phyloP scores from a whole-genome alignment of 768 basidiomycete genomes.

The Boletus subcaerulescens region DNA sequence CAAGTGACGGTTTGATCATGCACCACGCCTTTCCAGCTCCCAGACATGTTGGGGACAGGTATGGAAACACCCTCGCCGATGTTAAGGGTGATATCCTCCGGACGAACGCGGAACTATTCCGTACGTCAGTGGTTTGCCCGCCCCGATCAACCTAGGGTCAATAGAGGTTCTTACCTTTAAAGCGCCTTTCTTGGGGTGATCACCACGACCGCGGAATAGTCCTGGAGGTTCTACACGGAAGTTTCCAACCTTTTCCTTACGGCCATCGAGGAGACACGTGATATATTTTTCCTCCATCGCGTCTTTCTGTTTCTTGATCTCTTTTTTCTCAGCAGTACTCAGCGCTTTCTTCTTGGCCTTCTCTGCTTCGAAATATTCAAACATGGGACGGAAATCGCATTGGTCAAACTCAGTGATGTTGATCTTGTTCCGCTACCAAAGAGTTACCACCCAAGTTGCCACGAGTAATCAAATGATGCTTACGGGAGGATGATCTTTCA shows the following conservation, averaged over 20 bases:
- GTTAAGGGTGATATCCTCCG: slow-evolving; percentile 96
- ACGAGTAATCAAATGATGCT: slow-evolving; percentile 30
- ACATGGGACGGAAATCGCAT: slow-evolving; percentile 96
- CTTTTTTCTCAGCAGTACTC: slow-evolving; percentile 86
- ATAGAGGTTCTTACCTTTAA: slow-evolving; percentile 63
- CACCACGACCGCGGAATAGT: slow-evolving; percentile 96
- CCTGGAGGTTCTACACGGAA: slow-evolving; percentile 98
- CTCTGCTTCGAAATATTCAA: slow-evolving; percentile 86
- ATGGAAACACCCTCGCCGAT: slow-evolving; percentile 73
- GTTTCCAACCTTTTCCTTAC: slow-evolving; percentile 98
- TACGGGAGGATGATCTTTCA: slow-evolving; percentile 84
- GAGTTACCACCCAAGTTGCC: slow-evolving; percentile 7
- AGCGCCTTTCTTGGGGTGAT: slow-evolving; percentile 96
- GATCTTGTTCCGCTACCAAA: slow-evolving; percentile 58
- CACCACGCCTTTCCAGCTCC: slow-evolving; percentile 82
- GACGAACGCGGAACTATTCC: slow-evolving; percentile 74
- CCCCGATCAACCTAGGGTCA: neutral
- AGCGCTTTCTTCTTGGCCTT: slow-evolving; percentile 91
- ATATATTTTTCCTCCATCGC: slow-evolving; percentile 80
- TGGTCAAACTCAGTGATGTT: slow-evolving; percentile 72
- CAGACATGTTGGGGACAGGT: slow-evolving; percentile 89
- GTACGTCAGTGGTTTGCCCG: slow-evolving; percentile 4
- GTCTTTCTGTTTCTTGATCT: slow-evolving; percentile 81
- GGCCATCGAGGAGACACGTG: slow-evolving; percentile 86
- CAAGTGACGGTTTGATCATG: slow-evolving; percentile 98